Base-by-base conservation (phyloP, 1,284 basidiomycete genomes). In the Leucocoprinus gongylophorus region DNA sequence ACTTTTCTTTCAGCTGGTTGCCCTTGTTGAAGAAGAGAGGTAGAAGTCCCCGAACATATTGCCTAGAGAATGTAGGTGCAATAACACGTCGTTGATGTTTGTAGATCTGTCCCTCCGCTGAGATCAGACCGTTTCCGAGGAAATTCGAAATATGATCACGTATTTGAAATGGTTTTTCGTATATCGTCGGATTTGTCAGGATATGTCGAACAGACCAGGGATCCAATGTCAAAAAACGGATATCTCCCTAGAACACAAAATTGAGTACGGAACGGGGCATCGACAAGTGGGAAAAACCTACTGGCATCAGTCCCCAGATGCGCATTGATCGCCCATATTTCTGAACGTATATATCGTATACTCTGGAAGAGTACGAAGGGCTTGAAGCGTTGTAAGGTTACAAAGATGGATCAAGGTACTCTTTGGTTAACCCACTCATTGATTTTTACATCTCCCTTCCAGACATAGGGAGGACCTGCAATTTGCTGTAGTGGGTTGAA, bases 131-230 rank as follows among this genome's bases (percentile, higher is more conserved):
- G 55, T 79, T 78, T 0, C 88, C 88, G 57, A 91, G 87, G 54
- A 91, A 74, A 54, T 73, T 71, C n/a, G 80, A 77, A 37, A 91
- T 88, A 47, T 89, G 64, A 35, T 73, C 71, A 35, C 87, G 79
- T 2, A 88, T 86, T 58, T 83, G 81, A 82, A 80, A 85, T 13
- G 88, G 88, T 59, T 91, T 91, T 65, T 89, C 82, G 62, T 90
- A 91, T 26, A 81, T 71, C 15, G 72, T 73, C 0, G 78, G 74
- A 54, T 87, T 74, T 63, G 86, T 88, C 51, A 89, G 68, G 15
- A 91, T 71, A 61, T 91, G 78, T 9, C 74, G 64, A 32, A 91
- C 62, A 0, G 88, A 81, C n/a, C 78, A 62, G 5, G 87, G 85
- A 62, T 91, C 88, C 29, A 89, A 71, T 0, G 88, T 85, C 29